A percentile compares a stretch with the other conserved stretches of the same genome.
These are phyloP conservation scores for Cercophora samala DNA, from an alignment of 495 filamentous ascomycete species.

Conservation along the genomic window DNA sequence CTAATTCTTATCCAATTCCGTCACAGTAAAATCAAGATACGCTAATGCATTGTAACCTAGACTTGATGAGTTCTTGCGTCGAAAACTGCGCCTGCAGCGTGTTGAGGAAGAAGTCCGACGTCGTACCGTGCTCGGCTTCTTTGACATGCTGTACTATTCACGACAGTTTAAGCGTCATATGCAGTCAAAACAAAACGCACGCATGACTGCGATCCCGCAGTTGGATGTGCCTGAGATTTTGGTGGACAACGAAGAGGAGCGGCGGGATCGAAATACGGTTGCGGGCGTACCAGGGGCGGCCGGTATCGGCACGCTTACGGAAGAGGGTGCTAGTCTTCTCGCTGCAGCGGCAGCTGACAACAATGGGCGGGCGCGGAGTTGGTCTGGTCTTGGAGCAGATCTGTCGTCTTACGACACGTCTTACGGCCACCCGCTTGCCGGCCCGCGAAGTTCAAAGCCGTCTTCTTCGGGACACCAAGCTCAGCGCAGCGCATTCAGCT, in stretches of 20 bases:
- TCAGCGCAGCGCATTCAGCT: slow-evolving; percentile 40
- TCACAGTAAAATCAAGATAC: slow-evolving; percentile 14
- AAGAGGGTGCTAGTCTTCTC: neutral
- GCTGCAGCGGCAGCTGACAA: slow-evolving; percentile 14
- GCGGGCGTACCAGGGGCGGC: neutral
- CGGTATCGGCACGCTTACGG: slow-evolving; percentile 8
- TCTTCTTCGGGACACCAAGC: neutral
- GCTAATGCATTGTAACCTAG: slow-evolving; percentile 34
- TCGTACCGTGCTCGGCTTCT: slow-evolving; percentile 87
- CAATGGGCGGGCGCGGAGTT: slow-evolving; percentile 36
- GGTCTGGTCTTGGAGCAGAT: slow-evolving; percentile 39
- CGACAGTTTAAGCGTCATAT: slow-evolving; percentile 72
- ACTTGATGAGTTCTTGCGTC: slow-evolving; percentile 91
- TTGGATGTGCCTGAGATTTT: slow-evolving; percentile 88
- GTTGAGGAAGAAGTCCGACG: slow-evolving; percentile 95
- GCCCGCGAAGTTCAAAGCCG: slow-evolving; percentile 30
- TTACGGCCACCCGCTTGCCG: slow-evolving; percentile 43
- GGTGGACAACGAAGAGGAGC: slow-evolving; percentile 63
- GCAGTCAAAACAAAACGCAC: slow-evolving; percentile 63
- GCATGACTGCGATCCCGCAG: slow-evolving; percentile 73
- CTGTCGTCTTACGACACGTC: slow-evolving; percentile 43
- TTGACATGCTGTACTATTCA: slow-evolving; percentile 88
- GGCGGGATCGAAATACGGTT: slow-evolving; percentile 12
- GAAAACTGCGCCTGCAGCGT: slow-evolving; percentile 82
- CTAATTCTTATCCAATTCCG: neutral